Percentiles rank a stretch among this genome's conserved stretches.
Conservation (phyloP, 75 land plant genomes). For the Sequoia sempervirens region DNA sequence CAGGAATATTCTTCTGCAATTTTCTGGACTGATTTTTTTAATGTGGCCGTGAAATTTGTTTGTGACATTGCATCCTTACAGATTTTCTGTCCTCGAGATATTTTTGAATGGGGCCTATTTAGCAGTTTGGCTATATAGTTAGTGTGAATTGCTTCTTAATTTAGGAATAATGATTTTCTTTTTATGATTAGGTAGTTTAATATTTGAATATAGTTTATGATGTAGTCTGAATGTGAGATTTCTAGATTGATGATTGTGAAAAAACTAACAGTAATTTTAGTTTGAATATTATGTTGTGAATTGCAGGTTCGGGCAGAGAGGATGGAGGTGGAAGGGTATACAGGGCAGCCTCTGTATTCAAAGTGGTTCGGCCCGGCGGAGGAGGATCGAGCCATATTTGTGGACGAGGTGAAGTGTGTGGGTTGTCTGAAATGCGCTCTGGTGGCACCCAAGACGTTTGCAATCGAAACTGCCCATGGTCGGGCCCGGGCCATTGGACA, state of each 20-base stretch:
- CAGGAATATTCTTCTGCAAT: too few species aligned
- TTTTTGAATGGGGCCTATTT: background rate
- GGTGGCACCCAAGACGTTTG: slow-evolving; percentile 85
- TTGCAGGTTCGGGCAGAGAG: slow-evolving; percentile 61
- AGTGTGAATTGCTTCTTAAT: background rate
- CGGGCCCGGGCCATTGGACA: slow-evolving; percentile 90
- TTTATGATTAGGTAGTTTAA: background rate
- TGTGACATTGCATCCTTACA: background rate
- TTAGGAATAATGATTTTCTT: background rate
- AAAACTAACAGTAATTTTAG: background rate
- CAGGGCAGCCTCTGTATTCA: slow-evolving; percentile 87
- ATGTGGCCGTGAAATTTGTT: background rate
- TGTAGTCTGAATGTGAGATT: background rate
- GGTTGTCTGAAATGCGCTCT: slow-evolving; percentile 97
- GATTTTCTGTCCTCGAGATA: background rate
- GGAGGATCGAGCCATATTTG: slow-evolving; percentile 85
- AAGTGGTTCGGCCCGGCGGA: slow-evolving; percentile 67
- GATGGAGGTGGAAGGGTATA: slow-evolving; percentile 62
- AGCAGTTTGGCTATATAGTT: background rate
- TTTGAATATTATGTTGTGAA: background rate
- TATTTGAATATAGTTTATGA: background rate
- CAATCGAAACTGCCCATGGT: slow-evolving; percentile 82
- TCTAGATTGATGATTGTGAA: background rate
- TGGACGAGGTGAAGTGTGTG: slow-evolving; percentile 85
- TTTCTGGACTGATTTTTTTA: too few species aligned